Base-by-base conservation (phyloP, 2,329 filamentous ascomycete species). In the Neofusicoccum parvum region DNA sequence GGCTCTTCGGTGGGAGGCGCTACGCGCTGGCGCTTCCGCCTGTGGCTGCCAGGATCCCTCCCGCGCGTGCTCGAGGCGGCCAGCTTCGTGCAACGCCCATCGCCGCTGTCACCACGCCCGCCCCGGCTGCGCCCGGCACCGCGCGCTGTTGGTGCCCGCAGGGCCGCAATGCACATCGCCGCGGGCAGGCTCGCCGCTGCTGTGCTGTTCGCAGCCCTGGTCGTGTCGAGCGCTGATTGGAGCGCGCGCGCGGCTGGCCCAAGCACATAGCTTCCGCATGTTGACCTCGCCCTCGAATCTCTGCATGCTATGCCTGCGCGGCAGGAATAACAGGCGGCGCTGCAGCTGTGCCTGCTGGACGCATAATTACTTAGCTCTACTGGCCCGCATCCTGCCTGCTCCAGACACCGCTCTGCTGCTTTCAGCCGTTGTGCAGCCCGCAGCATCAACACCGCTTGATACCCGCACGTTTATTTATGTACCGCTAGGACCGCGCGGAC, bases 191-290 rank as follows among this genome's bases (percentile, higher is more conserved):
- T 23, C 41, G 39, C 41, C 17, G 49, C 17, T 54, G 62, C 50
- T 64, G 62, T 54, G 62, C 62, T 64, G 62, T 64, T 64, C 62
- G 50, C 32, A 45, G 50, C 36, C 15, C 51, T 15, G 49, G 51
- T 58, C 63, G 63, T 65, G 63, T 56, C 63, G 41, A 20, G 63
- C 53, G 45, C 53, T 65, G 51, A 65, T 65, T 65, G 63, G 63
- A 49, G 53, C 43, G 9, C 32, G 23, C 15, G 43, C 14, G 36
- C 41, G 10, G 37, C 23, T 39, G 45, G 51, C 51, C 53, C 41
- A 45, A 56, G 50, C 41, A 58, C 51, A 48, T 59, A 43, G 63
- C 63, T 41, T 45, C 53, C 46, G 34, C 34, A 49, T 58, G 36
- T 65, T 51, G 51, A 54, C 63, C 56, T 45, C 41, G 51, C 62